phyloP scores from a whole-genome alignment of 257 asterid species.

The Fraxinus americana region DNA sequence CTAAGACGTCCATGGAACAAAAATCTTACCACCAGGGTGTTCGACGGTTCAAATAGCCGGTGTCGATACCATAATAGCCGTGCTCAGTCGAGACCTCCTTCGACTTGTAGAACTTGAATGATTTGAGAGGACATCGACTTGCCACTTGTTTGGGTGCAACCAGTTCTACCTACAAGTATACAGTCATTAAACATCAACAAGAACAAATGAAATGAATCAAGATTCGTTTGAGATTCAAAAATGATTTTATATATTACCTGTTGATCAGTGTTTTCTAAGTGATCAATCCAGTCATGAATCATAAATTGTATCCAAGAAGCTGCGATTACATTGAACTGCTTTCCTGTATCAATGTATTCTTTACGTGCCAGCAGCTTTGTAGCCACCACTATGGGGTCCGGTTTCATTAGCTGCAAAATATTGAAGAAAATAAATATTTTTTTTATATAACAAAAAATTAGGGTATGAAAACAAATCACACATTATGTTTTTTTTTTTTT shows the following conservation, averaged over 20 bases:
- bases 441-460: too few species aligned
- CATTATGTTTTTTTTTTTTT: too few species aligned
- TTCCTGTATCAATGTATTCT: slow-evolving; percentile 46
- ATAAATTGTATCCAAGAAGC: slow-evolving; percentile 75
- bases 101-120: slow-evolving; percentile 55
- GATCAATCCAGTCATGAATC: slow-evolving; percentile 81
- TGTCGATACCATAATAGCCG: slow-evolving; percentile 42
- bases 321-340: slow-evolving; percentile 71
- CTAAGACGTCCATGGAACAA: too few species aligned
- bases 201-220: background rate
- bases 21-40: slow-evolving; percentile 68
- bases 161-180: slow-evolving; percentile 40
- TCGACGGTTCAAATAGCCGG: slow-evolving; percentile 56
- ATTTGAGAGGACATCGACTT: slow-evolving; percentile 54
- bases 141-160: slow-evolving; percentile 55
- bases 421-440: too few species aligned
- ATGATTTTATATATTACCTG: slow-evolving; percentile 33
- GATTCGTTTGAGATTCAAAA: background rate
- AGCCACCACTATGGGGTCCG: slow-evolving; percentile 65
- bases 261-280: slow-evolving; percentile 47
- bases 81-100: slow-evolving; percentile 35
- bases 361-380: slow-evolving; percentile 59
- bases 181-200: background rate
- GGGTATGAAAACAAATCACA: too few species aligned
- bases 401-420: slow-evolving; percentile 47